Evolutionary conservation across 805 yeast genomes (phyloP).

Genomic region (Maudiozyma turicensis): DNA sequence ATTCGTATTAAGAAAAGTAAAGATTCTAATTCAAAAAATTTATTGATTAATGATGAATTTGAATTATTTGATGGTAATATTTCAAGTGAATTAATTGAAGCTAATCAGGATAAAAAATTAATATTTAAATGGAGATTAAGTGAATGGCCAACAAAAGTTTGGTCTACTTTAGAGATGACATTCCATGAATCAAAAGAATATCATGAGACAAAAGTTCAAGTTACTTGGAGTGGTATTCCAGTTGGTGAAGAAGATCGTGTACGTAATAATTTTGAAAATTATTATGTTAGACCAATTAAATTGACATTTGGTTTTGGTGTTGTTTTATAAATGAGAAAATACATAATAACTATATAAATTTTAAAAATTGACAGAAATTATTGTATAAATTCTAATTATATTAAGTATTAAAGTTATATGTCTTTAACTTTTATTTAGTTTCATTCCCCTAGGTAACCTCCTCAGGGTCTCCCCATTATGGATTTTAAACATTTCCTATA

Average conservation of each 20-base stretch:
- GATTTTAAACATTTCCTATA: too few relatives aligned
- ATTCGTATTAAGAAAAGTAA: constrained; percentile 28
- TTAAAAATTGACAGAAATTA: too few relatives aligned
- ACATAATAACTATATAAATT: neutral
- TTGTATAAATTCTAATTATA: too few relatives aligned
- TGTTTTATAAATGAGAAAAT: constrained; percentile 41
- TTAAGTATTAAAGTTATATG: too few relatives aligned
- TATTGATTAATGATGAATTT: constrained; percentile 50
- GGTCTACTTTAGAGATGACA: constrained; percentile 53
- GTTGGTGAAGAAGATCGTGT: constrained; percentile 91
- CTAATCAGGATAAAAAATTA: constrained; percentile 40
- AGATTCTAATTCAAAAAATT: constrained; percentile 37
- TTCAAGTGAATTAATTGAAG: constrained; percentile 51
- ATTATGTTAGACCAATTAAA: constrained; percentile 83
- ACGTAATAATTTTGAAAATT: constrained; percentile 74
- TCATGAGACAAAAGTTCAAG: constrained; percentile 75
- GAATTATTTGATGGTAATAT: constrained; percentile 83
- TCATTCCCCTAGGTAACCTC: too few relatives aligned
- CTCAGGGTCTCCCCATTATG: too few relatives aligned
- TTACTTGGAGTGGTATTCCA: constrained; percentile 81
- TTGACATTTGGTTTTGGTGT: constrained; percentile 92
- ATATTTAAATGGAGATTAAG: constrained; percentile 78
- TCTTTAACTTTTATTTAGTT: too few relatives aligned
- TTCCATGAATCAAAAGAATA: constrained; percentile 58
- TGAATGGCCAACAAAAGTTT: constrained; percentile 84